Conservation (phyloP, 495 filamentous ascomycete species). For the Letharia lupina region DNA sequence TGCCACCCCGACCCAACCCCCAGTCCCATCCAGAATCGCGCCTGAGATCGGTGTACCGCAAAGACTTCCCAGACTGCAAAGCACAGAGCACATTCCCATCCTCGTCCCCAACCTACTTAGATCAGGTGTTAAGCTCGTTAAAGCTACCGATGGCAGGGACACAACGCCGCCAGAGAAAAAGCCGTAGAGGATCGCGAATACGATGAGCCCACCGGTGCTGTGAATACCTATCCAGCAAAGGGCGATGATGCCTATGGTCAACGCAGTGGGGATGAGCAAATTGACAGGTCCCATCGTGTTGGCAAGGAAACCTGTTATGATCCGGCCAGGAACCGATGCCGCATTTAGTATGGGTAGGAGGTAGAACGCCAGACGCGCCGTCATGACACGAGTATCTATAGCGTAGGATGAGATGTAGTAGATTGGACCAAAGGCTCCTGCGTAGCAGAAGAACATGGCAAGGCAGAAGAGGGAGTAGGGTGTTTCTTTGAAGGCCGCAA, state of each 20-base stretch:
- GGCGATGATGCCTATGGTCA: not conserved
- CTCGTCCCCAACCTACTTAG: not conserved
- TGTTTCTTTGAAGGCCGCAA: slow-evolving; percentile 40
- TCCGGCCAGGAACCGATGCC: not conserved
- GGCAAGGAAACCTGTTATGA: not conserved
- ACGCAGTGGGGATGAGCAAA: not conserved
- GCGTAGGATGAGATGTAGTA: slow-evolving; percentile 60
- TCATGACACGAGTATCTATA: slow-evolving; percentile 42
- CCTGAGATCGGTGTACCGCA: not conserved
- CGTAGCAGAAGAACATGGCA: slow-evolving; percentile 47
- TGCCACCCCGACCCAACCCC: not conserved
- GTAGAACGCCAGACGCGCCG: not conserved
- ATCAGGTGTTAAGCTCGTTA: not conserved
- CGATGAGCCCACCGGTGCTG: not conserved
- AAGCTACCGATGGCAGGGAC: not conserved
- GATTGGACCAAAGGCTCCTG: slow-evolving; percentile 62
- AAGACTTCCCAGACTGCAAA: not conserved
- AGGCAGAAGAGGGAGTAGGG: slow-evolving; percentile 33
- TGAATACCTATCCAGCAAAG: not conserved
- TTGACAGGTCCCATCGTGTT: not conserved
- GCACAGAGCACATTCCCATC: not conserved
- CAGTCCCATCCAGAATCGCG: not conserved
- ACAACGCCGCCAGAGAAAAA: not conserved
- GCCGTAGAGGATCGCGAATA: not conserved
- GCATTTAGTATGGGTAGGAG: not conserved